These are phyloP conservation scores for Omphalotus guepiniiformis DNA, from an alignment of 768 basidiomycete genomes.

Conservation along the genomic window DNA sequence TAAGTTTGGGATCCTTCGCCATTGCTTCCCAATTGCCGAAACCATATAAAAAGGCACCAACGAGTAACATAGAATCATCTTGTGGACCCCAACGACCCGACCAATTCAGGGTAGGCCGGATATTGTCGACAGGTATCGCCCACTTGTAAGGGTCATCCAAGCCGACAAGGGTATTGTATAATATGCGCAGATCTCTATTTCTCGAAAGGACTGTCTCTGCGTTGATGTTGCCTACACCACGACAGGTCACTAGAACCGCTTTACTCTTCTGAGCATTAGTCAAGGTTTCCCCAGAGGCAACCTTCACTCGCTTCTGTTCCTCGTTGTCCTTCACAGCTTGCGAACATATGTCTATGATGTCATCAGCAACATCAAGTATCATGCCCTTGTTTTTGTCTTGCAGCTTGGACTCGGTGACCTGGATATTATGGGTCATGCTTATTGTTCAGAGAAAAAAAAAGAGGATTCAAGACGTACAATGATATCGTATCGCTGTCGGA, in stretches of 20 bases:
- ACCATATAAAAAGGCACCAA: slow-evolving; percentile 90
- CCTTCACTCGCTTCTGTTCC: slow-evolving; percentile 68
- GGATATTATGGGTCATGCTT: slow-evolving; percentile 8
- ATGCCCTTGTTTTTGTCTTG: slow-evolving; percentile 91
- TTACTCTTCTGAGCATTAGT: slow-evolving; percentile 96
- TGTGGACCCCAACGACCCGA: slow-evolving; percentile 90
- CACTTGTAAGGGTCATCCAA: slow-evolving; percentile 75
- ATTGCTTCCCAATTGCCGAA: slow-evolving; percentile 98
- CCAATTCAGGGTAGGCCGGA: slow-evolving; percentile 94
- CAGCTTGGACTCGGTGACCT: slow-evolving; percentile 89
- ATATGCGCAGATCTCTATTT: slow-evolving; percentile 81
- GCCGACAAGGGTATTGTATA: slow-evolving; percentile 76
- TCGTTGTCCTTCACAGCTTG: slow-evolving; percentile 83
- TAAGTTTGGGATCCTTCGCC: slow-evolving; percentile 80
- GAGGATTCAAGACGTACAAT: slow-evolving; percentile 59
- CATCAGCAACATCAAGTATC: slow-evolving; percentile 88
- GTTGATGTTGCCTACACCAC: slow-evolving; percentile 90
- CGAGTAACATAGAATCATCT: slow-evolving; percentile 92
- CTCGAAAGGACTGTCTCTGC: slow-evolving; percentile 95
- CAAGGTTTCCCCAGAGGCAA: slow-evolving; percentile 82
- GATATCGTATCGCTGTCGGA: slow-evolving; percentile 87
- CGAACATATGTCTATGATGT: slow-evolving; percentile 83
- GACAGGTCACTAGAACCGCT: slow-evolving; percentile 89
- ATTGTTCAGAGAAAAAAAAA: slow-evolving; percentile 2
- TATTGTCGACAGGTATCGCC: slow-evolving; percentile 87